Conservation (phyloP, 2,329 filamentous ascomycete species). For the Dactylellina haptotyla region DNA sequence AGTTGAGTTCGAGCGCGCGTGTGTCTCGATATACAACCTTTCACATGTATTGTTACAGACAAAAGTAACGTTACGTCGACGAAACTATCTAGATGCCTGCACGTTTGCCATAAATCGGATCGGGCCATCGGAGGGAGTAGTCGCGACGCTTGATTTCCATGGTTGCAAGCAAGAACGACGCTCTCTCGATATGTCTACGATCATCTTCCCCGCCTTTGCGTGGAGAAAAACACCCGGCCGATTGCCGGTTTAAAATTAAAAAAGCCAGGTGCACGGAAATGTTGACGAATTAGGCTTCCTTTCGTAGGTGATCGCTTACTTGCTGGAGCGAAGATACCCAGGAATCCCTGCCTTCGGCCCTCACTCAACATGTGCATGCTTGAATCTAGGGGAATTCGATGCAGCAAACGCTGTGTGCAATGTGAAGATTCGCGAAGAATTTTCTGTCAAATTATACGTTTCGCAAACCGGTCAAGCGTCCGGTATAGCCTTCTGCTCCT, state of each 20-base stretch:
- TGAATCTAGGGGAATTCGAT: too few species aligned
- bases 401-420: slow-evolving; percentile 14
- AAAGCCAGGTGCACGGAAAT: slow-evolving; percentile 49
- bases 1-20: not conserved
- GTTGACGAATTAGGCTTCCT: slow-evolving; percentile 45
- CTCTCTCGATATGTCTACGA: slow-evolving; percentile 13
- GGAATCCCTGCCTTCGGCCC: slow-evolving; percentile 22
- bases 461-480: not conserved
- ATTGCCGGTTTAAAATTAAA: slow-evolving; percentile 42
- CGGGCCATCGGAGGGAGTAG: not conserved
- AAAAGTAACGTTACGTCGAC: slow-evolving; percentile 42
- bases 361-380: slow-evolving; percentile 12
- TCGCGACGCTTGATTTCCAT: not conserved
- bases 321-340: slow-evolving; percentile 26
- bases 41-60: slow-evolving; percentile 3
- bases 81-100: slow-evolving; percentile 6
- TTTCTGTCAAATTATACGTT: slow-evolving; percentile 5
- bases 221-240: not conserved
- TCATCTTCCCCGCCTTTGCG: slow-evolving; percentile 47
- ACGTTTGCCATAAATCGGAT: slow-evolving; percentile 6
- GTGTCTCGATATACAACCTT: slow-evolving; percentile 2
- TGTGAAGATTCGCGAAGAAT: slow-evolving; percentile 45
- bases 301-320: slow-evolving; percentile 28
- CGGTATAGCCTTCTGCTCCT: not conserved
- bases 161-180: slow-evolving; percentile 4